Evolutionary conservation across 352 stramenopile species (phyloP).

Genomic region (Phytophthora sp.): DNA sequence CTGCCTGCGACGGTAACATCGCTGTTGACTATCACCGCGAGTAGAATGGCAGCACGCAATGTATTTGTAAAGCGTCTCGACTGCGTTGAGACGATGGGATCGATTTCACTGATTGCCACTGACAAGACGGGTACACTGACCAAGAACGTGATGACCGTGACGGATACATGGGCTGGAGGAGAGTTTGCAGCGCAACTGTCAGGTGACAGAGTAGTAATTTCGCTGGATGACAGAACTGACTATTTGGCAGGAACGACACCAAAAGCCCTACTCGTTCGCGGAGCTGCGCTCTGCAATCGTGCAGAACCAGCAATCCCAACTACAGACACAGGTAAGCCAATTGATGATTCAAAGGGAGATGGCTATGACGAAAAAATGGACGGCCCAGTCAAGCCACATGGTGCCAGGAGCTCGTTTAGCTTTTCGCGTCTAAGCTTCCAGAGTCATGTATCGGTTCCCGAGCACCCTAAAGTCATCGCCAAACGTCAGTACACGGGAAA

Average conservation of each 20-base stretch:
- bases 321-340: neutral
- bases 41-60: constrained; percentile 75
- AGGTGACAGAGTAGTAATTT: constrained; percentile 32
- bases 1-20: constrained; percentile 92
- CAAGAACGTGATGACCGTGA: constrained; percentile 68
- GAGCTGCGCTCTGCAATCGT: constrained; percentile 47
- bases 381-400: neutral
- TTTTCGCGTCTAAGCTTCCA: constrained; percentile 13
- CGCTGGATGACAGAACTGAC: constrained; percentile 41
- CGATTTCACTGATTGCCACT: constrained; percentile 89
- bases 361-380: constrained; percentile 14
- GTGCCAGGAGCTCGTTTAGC: constrained; percentile 7
- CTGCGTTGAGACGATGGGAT: constrained; percentile 90
- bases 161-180: constrained; percentile 44
- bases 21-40: constrained; percentile 88
- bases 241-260: constrained; percentile 26
- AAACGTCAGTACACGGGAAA: constrained; percentile 61
- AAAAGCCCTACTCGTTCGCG: constrained; percentile 43
- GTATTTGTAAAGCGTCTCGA: constrained; percentile 91
- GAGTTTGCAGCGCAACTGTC: constrained; percentile 41
- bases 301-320: constrained; percentile 21
- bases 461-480: constrained; percentile 15
- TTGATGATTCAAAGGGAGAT: neutral
- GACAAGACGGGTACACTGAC: constrained; percentile 95
- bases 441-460: constrained; percentile 15